phyloP scores from a whole-genome alignment of 768 basidiomycete species.

The Leucocoprinus sp. region DNA sequence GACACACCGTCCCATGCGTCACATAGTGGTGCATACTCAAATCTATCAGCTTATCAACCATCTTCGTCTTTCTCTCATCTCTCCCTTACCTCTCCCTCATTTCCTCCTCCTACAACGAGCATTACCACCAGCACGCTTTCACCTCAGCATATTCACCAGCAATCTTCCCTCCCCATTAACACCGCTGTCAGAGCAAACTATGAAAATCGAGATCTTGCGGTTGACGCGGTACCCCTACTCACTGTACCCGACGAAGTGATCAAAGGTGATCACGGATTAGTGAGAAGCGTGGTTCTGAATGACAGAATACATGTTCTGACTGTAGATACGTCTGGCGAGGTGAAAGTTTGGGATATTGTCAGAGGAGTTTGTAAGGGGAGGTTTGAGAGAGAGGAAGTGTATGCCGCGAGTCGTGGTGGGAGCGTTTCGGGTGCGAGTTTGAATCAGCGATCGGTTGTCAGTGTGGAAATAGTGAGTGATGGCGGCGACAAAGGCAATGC shows the following conservation, averaged over 20 bases:
- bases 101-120: no score
- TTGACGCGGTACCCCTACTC: slow-evolving; percentile 58
- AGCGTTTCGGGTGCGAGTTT: slow-evolving; percentile 16
- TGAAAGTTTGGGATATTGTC: slow-evolving; percentile 91
- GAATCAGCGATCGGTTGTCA: no score
- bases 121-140: no score
- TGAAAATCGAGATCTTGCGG: slow-evolving; percentile 72
- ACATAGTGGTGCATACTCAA: no score
- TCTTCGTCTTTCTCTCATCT: no score
- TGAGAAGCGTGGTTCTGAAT: slow-evolving; percentile 75
- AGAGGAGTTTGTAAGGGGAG: slow-evolving; percentile 67
- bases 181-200: slow-evolving; percentile 33
- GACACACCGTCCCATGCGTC: no score
- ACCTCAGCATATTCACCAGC: slow-evolving; percentile 12
- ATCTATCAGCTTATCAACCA: no score
- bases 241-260: slow-evolving; percentile 62
- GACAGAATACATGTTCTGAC: slow-evolving; percentile 87
- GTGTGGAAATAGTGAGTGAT: no score
- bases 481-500: neutral
- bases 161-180: slow-evolving; percentile 15
- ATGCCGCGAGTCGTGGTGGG: slow-evolving; percentile 41
- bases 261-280: slow-evolving; percentile 70
- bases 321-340: slow-evolving; percentile 80
- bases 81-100: no score
- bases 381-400: slow-evolving; percentile 60